Percentiles rank a stretch among this genome's conserved stretches.
Evolutionary conservation across 2,329 filamentous ascomycete species (phyloP).

Genomic region (Colletotrichum sp.): DNA sequence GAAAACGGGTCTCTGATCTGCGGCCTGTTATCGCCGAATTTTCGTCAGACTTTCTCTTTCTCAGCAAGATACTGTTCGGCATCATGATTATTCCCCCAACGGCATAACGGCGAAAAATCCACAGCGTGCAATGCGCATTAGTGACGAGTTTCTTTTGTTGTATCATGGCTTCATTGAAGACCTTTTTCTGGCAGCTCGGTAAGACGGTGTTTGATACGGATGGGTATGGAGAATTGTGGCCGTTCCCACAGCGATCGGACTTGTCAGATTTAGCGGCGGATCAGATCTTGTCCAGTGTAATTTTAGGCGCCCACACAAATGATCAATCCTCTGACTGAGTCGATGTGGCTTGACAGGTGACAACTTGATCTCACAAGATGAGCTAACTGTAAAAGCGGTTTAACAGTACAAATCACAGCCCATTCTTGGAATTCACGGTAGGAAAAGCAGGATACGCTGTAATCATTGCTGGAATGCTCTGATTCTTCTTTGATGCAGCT

Average conservation of each 20-base stretch:
- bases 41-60: background rate
- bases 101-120: constrained; percentile 12
- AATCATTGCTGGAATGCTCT: background rate
- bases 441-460: too few relatives aligned
- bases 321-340: background rate
- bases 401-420: background rate
- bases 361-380: background rate
- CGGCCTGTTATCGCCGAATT: background rate
- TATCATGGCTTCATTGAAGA: background rate
- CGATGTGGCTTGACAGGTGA: background rate
- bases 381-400: accelerated
- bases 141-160: constrained; percentile 15
- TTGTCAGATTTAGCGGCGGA: constrained; percentile 15
- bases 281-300: constrained; percentile 4
- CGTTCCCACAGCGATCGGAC: background rate
- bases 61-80: background rate
- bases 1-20: background rate
- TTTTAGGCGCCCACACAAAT: constrained; percentile 8
- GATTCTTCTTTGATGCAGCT: background rate
- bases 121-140: background rate
- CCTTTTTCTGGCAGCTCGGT: background rate
- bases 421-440: background rate
- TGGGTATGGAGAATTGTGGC: background rate
- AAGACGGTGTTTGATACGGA: background rate
- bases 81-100: background rate